Percentiles rank a stretch among this genome's conserved stretches.
Evolutionary conservation across 805 yeast species (phyloP).

Genomic region (Danielozyma ontarioensis): DNA sequence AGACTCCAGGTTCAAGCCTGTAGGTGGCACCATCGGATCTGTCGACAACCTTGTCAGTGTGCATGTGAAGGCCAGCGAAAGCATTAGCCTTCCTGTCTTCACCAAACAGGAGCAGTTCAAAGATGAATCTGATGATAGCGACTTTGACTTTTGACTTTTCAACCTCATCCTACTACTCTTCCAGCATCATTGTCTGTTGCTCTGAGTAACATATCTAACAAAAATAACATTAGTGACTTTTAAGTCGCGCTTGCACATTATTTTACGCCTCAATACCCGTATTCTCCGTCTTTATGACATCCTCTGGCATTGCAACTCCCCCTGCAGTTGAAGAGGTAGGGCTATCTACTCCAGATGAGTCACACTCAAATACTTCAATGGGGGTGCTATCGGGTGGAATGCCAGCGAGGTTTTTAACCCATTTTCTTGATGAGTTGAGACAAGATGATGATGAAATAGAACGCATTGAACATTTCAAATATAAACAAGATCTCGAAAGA

Average conservation of each 20-base stretch:
- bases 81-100: constrained; percentile 57
- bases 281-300: too few relatives aligned
- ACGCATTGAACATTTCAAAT: constrained; percentile 65
- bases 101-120: constrained; percentile 1
- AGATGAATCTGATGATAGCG: background rate
- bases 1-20: constrained; percentile 40
- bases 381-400: too few relatives aligned
- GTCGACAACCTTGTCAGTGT: constrained; percentile 43
- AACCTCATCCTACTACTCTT: too few relatives aligned
- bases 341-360: too few relatives aligned
- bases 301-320: too few relatives aligned
- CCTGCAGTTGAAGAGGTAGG: too few relatives aligned
- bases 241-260: too few relatives aligned
- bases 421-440: background rate
- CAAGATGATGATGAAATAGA: constrained; percentile 45
- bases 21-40: constrained; percentile 53
- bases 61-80: constrained; percentile 61
- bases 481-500: constrained; percentile 66
- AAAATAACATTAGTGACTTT: too few relatives aligned
- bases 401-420: background rate
- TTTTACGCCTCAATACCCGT: too few relatives aligned
- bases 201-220: too few relatives aligned
- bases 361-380: too few relatives aligned
- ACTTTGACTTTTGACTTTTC: background rate
- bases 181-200: too few relatives aligned